Conservation (phyloP, 345 rosid species). For the Bruguiera gymnorhiza region DNA sequence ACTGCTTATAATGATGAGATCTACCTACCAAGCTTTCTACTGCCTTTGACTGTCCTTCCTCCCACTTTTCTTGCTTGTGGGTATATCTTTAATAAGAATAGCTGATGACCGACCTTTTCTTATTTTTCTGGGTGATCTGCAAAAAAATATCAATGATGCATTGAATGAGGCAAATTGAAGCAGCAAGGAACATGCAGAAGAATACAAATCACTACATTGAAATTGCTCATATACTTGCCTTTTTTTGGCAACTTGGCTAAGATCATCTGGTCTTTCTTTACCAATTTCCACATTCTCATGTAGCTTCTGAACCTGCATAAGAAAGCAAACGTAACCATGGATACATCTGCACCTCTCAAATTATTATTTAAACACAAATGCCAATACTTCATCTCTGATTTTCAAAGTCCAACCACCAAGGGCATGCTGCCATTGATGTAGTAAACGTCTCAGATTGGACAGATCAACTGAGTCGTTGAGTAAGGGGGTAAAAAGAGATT, state of each 20-base stretch:
- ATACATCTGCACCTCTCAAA: conserved; percentile 12
- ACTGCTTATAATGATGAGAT: not conserved
- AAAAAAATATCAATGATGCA: conserved; percentile 23
- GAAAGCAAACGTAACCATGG: conserved; percentile 12
- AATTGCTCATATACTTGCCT: conserved; percentile 39
- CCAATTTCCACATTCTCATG: conserved; percentile 18
- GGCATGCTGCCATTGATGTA: too few relatives aligned
- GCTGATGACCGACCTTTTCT: conserved; percentile 44
- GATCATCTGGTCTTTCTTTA: conserved; percentile 33
- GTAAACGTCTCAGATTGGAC: too few relatives aligned
- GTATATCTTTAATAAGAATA: conserved; percentile 32
- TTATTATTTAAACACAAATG: not conserved
- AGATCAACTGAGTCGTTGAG: too few relatives aligned
- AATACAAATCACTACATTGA: not conserved
- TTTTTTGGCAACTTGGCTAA: conserved; percentile 32
- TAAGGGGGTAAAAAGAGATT: too few relatives aligned
- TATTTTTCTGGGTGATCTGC: conserved; percentile 44
- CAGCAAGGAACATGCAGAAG: not conserved
- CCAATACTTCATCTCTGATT: too few relatives aligned
- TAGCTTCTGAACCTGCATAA: conserved; percentile 32
- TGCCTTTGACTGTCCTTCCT: conserved; percentile 20
- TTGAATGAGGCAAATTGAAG: conserved; percentile 4
- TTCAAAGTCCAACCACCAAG: too few relatives aligned
- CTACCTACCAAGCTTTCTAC: conserved; percentile 6
- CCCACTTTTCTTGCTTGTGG: conserved; percentile 41